Evolutionary conservation across 2,329 filamentous ascomycete genomes (phyloP), one percentile per base, ranked within the genome.

Genomic region (Trichoderma afroharzianum): DNA sequence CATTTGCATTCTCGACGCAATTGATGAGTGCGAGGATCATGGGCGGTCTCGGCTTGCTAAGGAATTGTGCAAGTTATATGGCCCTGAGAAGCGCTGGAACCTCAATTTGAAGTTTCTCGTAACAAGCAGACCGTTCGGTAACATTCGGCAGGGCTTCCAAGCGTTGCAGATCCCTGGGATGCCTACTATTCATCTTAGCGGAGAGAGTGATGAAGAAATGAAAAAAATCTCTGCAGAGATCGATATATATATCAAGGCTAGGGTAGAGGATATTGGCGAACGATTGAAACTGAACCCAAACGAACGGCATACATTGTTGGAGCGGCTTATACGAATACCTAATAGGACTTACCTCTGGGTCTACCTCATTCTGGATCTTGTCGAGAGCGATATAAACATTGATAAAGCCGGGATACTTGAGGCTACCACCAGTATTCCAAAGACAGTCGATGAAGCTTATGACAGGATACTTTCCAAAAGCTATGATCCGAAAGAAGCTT

Each of bases 361-460:
- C 21, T 50, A 76, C 70, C 75, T 78, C 21, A 72, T 55, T 9
- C 18, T 58, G 9, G 15, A 58, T 58, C 55, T 58, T 1, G 6
- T 30, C 3, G 28, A 30, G 28, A n/a, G 3, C 9, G 55, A 58
- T 30, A 58, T 58, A 6, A n/a, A n/a, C 2, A 32, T 12, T 21
- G 55, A 30, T 8, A n/a, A 9, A 7, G 15, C 28, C 18, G 55
- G 62, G 12, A 72, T 76, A 71, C 43, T 12, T 4, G 26, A 62
- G 2, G 32, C 58, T 11, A 74, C 71, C n/a, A 36, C 57, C 9
- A 12, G 7, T 21, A 58, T 32, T 1, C 55, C 55, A n/a, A 30
- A 4, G 26, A 30, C 55, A 4, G 55, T 58, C 1, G 28, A n/a
- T 32, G 55, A 15, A 1, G 55, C 55, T 2, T 58, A 58, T n/a